Evolutionary conservation across 192 early-diverging fungal species (phyloP).

Genomic region (Linnemannia zychae): DNA sequence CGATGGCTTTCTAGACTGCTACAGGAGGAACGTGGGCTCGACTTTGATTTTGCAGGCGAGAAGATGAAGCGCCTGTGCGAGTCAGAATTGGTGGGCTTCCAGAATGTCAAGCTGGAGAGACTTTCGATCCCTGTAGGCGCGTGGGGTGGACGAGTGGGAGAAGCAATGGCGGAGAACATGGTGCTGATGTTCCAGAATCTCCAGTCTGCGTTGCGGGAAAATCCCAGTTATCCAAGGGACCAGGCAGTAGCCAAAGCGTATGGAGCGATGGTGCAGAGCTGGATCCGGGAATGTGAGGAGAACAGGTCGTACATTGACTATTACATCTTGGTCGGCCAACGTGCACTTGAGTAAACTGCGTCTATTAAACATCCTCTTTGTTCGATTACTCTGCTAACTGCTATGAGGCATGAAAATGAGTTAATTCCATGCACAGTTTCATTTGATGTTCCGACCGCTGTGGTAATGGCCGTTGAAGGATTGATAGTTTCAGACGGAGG

Average conservation of each 20-base stretch:
- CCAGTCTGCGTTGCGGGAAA: conserved; percentile 34
- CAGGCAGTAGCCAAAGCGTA: conserved; percentile 23
- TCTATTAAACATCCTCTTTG: too few species aligned
- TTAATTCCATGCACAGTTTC: background rate
- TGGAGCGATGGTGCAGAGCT: conserved; percentile 51
- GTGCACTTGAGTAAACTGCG: conserved; percentile 1
- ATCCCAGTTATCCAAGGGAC: background rate
- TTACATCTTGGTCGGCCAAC: conserved; percentile 40
- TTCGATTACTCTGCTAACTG: too few species aligned
- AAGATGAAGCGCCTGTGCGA: conserved; percentile 53
- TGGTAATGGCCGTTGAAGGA: too few species aligned
- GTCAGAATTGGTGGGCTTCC: conserved; percentile 40
- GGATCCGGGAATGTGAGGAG: conserved; percentile 55
- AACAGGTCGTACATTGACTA: conserved; percentile 53
- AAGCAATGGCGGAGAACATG: conserved; percentile 57
- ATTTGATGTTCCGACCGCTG: too few species aligned
- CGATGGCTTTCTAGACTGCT: conserved; percentile 43
- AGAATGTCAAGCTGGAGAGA: conserved; percentile 40
- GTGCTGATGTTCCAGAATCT: conserved; percentile 54
- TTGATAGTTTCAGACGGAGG: too few species aligned
- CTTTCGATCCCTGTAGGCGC: conserved; percentile 53
- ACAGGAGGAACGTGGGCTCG: conserved; percentile 50
- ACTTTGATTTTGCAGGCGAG: conserved; percentile 55
- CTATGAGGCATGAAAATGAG: too few species aligned
- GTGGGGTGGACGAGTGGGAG: conserved; percentile 52